Evolutionary conservation across 768 basidiomycete species (phyloP).

Genomic region (Glaciozyma antarctica): DNA sequence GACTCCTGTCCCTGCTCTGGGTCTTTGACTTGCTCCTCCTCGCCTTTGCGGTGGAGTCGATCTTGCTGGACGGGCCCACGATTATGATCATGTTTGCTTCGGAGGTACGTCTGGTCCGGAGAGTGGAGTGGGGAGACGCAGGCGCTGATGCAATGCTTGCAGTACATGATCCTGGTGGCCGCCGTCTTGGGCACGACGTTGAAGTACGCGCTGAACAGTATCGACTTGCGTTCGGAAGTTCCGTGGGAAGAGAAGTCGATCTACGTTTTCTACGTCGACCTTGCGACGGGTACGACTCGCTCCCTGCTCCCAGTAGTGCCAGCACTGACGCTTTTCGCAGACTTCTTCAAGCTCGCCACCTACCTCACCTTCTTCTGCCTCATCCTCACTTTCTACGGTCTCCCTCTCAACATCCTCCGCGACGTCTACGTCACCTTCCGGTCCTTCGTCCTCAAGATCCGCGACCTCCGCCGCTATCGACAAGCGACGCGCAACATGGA

Average conservation of each 20-base stretch:
- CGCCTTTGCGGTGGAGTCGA: conserved; percentile 67
- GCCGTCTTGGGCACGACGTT: conserved; percentile 65
- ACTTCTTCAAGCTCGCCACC: conserved; percentile 83
- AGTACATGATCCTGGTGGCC: conserved; percentile 85
- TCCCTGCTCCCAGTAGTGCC: neutral
- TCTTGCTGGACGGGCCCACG: conserved; percentile 65
- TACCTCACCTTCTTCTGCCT: conserved; percentile 90
- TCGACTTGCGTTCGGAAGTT: conserved; percentile 68
- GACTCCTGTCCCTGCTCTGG: conserved; percentile 67
- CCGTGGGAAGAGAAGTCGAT: conserved; percentile 99
- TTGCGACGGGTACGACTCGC: conserved; percentile 62
- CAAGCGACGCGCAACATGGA: conserved; percentile 96
- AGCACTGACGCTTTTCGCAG: conserved; percentile 42
- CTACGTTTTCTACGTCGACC: conserved; percentile 89
- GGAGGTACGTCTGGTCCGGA: conserved; percentile 51
- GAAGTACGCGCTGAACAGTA: conserved; percentile 70
- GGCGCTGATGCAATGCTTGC: conserved; percentile 4
- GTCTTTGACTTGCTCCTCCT: conserved; percentile 67
- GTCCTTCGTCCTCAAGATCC: conserved; percentile 77
- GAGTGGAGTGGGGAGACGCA: neutral
- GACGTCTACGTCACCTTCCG: conserved; percentile 93
- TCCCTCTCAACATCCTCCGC: conserved; percentile 91
- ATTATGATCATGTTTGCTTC: conserved; percentile 92
- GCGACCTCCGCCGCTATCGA: conserved; percentile 83
- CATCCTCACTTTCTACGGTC: conserved; percentile 85